Evolutionary conservation across 2,329 filamentous ascomycete species (phyloP), one percentile per base, ranked within the genome.

Genomic region (Penicillium sp.): DNA sequence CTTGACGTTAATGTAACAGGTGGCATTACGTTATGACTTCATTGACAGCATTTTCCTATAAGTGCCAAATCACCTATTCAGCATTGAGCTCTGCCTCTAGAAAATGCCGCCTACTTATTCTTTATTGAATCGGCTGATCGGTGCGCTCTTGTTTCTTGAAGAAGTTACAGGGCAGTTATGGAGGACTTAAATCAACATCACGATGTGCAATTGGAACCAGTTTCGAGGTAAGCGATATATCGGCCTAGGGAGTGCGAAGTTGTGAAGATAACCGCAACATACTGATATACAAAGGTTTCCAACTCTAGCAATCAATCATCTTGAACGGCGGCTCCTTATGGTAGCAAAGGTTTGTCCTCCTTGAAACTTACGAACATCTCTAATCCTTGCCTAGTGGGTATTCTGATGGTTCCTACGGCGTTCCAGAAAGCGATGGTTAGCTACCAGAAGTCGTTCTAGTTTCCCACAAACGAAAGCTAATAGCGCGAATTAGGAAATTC

Each of bases 241-340:
- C 32, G n/a, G n/a, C n/a, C n/a, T n/a, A n/a, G n/a, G n/a, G n/a
- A n/a, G n/a, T n/a, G n/a, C n/a, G n/a, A n/a, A n/a, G n/a, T n/a
- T 31, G 4, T 31, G 28, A 31, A 31, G 28, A 31, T 31, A 3
- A 31, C 4, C 4, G 58, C 60, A 65, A 46, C 58, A 42, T 42
- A 58, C 55, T 58, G 51, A 56, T 49, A 50, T 45, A 52, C 54
- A 68, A 54, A 84, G 83, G 76, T 53, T 77, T 78, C 32, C 67
- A 83, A 2, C 67, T 87, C 31, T 77, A 77, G 37, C 82, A 87
- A 58, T 82, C 77, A 1, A 68, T 86, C 13, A 87, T 85, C 60
- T 65, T 88, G 20, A 83, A 88, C 62, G 84, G 84, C 32, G 84
- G 84, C 3, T 54, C 63, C 37, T 64, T 84, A 9, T 74, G 54